A percentile compares a stretch with the other conserved stretches of the same genome.
Conservation (phyloP, 2,329 filamentous ascomycete genomes). For the Myriosclerotinia scirpicola region DNA sequence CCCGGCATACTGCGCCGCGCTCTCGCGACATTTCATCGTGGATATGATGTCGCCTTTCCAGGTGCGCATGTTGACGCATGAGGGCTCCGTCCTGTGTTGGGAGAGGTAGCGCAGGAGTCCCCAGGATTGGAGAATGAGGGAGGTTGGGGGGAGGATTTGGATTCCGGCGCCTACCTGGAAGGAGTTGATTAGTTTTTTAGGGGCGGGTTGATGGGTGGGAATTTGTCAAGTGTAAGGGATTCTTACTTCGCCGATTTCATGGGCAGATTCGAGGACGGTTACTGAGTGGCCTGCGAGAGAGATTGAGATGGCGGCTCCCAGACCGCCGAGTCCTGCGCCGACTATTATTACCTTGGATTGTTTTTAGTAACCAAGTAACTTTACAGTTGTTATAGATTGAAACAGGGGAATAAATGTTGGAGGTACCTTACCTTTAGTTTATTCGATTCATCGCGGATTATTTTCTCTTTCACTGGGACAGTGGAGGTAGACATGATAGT, state of each 20-base stretch:
- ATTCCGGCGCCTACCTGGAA: slow-evolving; percentile 42
- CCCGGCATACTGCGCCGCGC: slow-evolving; percentile 32
- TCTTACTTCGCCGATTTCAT: slow-evolving; percentile 45
- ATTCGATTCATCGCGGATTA: slow-evolving; percentile 14
- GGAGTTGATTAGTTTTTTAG: slow-evolving; percentile 37
- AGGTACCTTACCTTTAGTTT: slow-evolving; percentile 30
- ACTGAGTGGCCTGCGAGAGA: slow-evolving; percentile 42
- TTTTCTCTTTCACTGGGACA: slow-evolving; percentile 10
- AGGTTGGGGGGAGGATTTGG: slow-evolving; percentile 37
- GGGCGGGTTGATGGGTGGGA: not conserved
- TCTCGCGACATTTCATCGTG: slow-evolving; percentile 29
- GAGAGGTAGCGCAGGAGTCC: slow-evolving; percentile 29
- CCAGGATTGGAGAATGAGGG: slow-evolving; percentile 34
- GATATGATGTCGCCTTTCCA: slow-evolving; percentile 37
- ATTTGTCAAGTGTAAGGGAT: slow-evolving; percentile 21
- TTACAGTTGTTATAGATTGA: not conserved
- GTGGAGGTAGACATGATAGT: slow-evolving; percentile 1
- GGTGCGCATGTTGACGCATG: slow-evolving; percentile 53
- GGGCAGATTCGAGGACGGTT: slow-evolving; percentile 45
- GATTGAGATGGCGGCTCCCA: slow-evolving; percentile 44
- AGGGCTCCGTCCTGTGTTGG: slow-evolving; percentile 40
- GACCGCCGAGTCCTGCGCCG: slow-evolving; percentile 56
- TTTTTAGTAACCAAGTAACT: not conserved
- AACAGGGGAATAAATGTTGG: not conserved
- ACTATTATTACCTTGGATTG: slow-evolving; percentile 47